These are phyloP conservation scores for Zelopaecilomyces penicillatus DNA, from an alignment of 2,329 filamentous ascomycete genomes.

Conservation along the genomic window DNA sequence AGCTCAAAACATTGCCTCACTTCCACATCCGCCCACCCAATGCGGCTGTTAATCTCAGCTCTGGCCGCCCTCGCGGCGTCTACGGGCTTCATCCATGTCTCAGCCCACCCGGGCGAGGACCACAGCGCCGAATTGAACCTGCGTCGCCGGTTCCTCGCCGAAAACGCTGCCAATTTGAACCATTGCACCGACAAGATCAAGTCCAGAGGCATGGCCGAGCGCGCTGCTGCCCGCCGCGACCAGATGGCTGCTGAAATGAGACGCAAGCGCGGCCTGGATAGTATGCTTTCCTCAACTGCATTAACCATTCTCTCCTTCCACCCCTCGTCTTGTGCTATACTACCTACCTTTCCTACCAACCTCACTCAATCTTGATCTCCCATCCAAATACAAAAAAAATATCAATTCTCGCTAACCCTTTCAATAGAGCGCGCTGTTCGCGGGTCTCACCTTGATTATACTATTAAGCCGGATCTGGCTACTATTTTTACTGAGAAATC, in stretches of 20 bases:
- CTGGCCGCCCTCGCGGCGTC: slow-evolving; percentile 8
- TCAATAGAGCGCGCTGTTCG: too few species aligned
- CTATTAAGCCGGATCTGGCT: slow-evolving; percentile 1
- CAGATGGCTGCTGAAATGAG: slow-evolving; percentile 29
- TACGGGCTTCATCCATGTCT: slow-evolving; percentile 3
- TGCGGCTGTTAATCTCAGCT: neutral
- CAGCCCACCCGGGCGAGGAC: slow-evolving; percentile 37
- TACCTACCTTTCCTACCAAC: too few species aligned
- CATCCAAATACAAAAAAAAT: too few species aligned
- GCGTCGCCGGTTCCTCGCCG: slow-evolving; percentile 33
- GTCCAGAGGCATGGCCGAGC: slow-evolving; percentile 31
- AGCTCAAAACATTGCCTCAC: too few species aligned
- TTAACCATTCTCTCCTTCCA: too few species aligned
- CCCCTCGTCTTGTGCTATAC: too few species aligned
- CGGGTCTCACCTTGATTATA: too few species aligned
- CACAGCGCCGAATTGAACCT: slow-evolving; percentile 34
- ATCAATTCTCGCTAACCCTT: too few species aligned
- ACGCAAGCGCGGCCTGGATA: slow-evolving; percentile 20
- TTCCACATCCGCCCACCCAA: too few species aligned
- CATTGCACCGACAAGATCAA: slow-evolving; percentile 35
- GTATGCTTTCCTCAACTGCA: slow-evolving; percentile 11
- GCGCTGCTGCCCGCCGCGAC: slow-evolving; percentile 32
- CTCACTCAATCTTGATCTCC: too few species aligned
- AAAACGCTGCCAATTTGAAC: slow-evolving; percentile 29
- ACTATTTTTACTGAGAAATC: slow-evolving; percentile 25